Base-by-base conservation (phyloP, 192 early-diverging fungal species). In the Entomortierella parvispora region DNA sequence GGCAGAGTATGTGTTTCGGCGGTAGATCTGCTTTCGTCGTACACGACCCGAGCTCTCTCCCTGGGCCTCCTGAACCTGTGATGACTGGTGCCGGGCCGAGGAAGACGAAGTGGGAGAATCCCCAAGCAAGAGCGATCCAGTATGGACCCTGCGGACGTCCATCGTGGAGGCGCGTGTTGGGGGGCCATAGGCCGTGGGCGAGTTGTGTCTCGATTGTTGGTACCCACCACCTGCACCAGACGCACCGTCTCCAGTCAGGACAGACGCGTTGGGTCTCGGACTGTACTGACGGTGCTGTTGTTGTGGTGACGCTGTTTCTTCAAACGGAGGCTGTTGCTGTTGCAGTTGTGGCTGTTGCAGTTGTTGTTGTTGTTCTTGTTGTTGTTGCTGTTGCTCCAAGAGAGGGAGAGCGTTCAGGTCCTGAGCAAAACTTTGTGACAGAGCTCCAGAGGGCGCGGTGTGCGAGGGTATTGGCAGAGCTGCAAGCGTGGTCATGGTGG, bases 1-100 rank as follows among this genome's bases (percentile, higher is more conserved):
- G 3, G 71, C 69, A 44, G 75, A 80, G 52, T 75, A 75, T 3
- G 84, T 85, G 54, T 81, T 85, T 26, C 81, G 74, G 25, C 84
- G 78, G 52, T 70, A 70, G 33, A 81, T 59, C 28, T 63, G 56
- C 23, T 46, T 66, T 33, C 71, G n/a, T 15, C 61, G 60, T 12
- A 53, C 44, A 43, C 71, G 33, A n/a, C 58, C 31, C 7, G 69
- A 62, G 48, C 61, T 59, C 34, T 56, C 71, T 14, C 37, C 70
- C 18, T 59, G 43, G 15, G 68, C 29, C 6, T 60, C 57, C 1
- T 26, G 44, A 14, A 23, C 42, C 4, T 63, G 60, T 42, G 61
- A 63, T 18, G 57, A 62, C 20, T 69, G 57, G 53, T 64, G 66
- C 23, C 53, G 58, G 22, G 62, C n/a, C 22, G 51, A 42, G 7